These are phyloP conservation scores for Asterionellopsis glacialis DNA, from an alignment of 108 stramenopile genomes.

Conservation along the genomic window DNA sequence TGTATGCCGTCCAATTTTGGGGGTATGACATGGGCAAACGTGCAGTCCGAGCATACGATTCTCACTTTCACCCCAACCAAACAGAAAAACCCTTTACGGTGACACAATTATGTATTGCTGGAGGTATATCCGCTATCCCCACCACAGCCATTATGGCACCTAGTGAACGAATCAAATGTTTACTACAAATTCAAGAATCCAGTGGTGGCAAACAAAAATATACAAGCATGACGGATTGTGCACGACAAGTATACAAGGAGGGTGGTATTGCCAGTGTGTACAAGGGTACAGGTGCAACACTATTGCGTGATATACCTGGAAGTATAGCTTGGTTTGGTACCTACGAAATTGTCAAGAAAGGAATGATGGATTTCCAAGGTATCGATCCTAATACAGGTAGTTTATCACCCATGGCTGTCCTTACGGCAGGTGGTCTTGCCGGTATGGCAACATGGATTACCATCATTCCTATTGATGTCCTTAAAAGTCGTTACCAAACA, in stretches of 20 bases:
- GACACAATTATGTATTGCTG: conserved; percentile 52
- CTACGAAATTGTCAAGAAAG: conserved; percentile 70
- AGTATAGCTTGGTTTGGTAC: conserved; percentile 80
- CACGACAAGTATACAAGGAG: conserved; percentile 36
- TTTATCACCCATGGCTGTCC: conserved; percentile 55
- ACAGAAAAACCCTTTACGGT: conserved; percentile 24
- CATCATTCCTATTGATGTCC: conserved; percentile 70
- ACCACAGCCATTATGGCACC: conserved; percentile 76
- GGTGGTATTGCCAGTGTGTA: conserved; percentile 72
- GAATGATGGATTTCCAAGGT: conserved; percentile 56
- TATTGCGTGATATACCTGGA: conserved; percentile 78
- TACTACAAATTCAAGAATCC: conserved; percentile 69
- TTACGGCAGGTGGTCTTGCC: conserved; percentile 79
- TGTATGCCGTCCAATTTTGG: conserved; percentile 86
- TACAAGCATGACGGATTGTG: conserved; percentile 75
- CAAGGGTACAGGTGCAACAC: conserved; percentile 68
- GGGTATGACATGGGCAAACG: conserved; percentile 81
- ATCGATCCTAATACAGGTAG: conserved; percentile 57
- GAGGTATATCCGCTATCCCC: conserved; percentile 76
- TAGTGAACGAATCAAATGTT: conserved; percentile 80
- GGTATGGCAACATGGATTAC: conserved; percentile 84
- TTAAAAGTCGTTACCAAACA: conserved; percentile 81
- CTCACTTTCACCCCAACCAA: background rate
- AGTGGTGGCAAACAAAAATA: conserved; percentile 38
- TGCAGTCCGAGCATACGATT: conserved; percentile 7